Evolutionary conservation across 805 yeast genomes (phyloP).

Genomic region (Ogataea angusta): DNA sequence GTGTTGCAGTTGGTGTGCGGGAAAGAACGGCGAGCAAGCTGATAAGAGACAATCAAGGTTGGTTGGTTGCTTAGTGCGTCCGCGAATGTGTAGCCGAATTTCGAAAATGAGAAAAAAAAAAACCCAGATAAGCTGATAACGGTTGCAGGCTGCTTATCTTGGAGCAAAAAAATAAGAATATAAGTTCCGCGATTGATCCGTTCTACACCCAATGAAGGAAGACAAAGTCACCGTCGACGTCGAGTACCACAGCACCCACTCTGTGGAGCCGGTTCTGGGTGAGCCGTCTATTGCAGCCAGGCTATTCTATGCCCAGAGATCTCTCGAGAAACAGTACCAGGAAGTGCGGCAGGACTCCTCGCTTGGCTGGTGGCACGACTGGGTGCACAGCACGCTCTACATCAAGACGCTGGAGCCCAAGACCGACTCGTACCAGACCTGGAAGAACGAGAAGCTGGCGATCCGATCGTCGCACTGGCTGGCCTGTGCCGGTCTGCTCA

Average conservation of each 20-base stretch:
- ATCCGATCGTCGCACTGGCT: slow-evolving; percentile 22
- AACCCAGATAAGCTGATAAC: not conserved
- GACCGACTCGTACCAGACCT: slow-evolving; percentile 14
- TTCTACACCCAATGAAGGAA: too few relatives aligned
- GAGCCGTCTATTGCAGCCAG: slow-evolving; percentile 14
- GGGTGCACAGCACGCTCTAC: slow-evolving; percentile 10
- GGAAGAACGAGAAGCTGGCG: slow-evolving; percentile 19
- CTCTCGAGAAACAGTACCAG: slow-evolving; percentile 17
- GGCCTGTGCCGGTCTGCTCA: slow-evolving; percentile 20
- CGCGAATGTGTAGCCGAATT: too few relatives aligned
- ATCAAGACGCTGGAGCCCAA: slow-evolving; percentile 11
- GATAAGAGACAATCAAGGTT: not conserved
- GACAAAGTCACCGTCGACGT: not conserved
- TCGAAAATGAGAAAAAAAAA: not conserved
- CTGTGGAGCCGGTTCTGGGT: not conserved
- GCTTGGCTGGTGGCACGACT: slow-evolving; percentile 2
- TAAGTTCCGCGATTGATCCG: too few relatives aligned
- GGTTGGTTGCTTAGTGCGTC: too few relatives aligned
- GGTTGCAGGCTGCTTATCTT: not conserved
- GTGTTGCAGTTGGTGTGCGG: slow-evolving; percentile 64
- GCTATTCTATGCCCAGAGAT: slow-evolving; percentile 25
- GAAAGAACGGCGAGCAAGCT: slow-evolving; percentile 8
- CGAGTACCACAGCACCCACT: not conserved
- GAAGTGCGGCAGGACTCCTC: slow-evolving; percentile 9
- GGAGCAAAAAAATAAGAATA: not conserved